These are phyloP conservation scores for Cytospora mali DNA, from an alignment of 2,329 filamentous ascomycete species.

Conservation along the genomic window DNA sequence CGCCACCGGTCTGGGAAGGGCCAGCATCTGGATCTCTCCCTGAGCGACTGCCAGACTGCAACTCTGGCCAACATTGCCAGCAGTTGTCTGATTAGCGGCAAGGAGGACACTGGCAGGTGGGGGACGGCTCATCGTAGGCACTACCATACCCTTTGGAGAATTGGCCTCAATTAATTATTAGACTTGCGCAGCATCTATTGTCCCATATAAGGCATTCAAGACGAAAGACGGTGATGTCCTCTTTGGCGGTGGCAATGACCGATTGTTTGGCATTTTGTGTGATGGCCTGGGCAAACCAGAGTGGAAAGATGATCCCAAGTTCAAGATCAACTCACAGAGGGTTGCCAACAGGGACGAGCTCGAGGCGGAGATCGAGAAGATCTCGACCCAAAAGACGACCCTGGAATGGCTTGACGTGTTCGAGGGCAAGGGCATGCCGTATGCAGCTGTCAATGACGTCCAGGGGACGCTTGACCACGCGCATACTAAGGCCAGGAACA, in stretches of 20 bases:
- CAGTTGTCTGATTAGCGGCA: slow-evolving; percentile 83
- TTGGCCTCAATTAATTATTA: background rate
- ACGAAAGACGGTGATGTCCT: slow-evolving; percentile 72
- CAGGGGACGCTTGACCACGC: slow-evolving; percentile 80
- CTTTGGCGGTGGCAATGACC: slow-evolving; percentile 73
- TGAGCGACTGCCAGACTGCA: slow-evolving; percentile 94
- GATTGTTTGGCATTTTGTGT: slow-evolving; percentile 67
- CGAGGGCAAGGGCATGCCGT: slow-evolving; percentile 92
- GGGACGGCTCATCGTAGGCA: slow-evolving; percentile 86
- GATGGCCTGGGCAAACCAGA: slow-evolving; percentile 59
- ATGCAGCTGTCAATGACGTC: slow-evolving; percentile 89
- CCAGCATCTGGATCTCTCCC: slow-evolving; percentile 87
- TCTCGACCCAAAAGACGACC: slow-evolving; percentile 78
- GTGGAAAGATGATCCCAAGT: slow-evolving; percentile 63
- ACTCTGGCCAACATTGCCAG: slow-evolving; percentile 95
- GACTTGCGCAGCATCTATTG: slow-evolving; percentile 74
- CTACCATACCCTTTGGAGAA: no score
- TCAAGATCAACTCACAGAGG: slow-evolving; percentile 62
- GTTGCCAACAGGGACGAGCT: slow-evolving; percentile 75
- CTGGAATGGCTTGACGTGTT: slow-evolving; percentile 84
- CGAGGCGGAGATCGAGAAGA: slow-evolving; percentile 75
- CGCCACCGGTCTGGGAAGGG: slow-evolving; percentile 75
- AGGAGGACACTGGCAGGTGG: slow-evolving; percentile 89
- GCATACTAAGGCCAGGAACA: slow-evolving; percentile 81
- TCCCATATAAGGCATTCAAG: slow-evolving; percentile 86